A percentile compares a stretch with the other conserved stretches of the same genome.
phyloP scores from a whole-genome alignment of 352 stramenopile genomes.

The Globisporangium perplexum region DNA sequence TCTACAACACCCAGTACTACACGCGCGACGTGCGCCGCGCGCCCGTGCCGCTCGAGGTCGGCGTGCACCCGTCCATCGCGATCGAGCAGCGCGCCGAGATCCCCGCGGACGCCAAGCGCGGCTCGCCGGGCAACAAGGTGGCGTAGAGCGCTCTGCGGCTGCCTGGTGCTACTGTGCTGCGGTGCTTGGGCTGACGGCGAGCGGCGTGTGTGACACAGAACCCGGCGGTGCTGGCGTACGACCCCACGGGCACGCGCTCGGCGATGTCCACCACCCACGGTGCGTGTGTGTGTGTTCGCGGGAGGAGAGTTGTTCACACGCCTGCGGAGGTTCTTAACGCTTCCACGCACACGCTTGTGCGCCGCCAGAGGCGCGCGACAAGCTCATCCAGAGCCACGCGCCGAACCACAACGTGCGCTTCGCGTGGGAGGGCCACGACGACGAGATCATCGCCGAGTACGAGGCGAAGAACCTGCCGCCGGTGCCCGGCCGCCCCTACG shows the following conservation, averaged over 20 bases:
- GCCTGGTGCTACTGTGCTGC: not conserved
- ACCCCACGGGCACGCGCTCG: conserved; percentile 80
- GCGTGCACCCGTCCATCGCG: conserved; percentile 68
- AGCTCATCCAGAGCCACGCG: conserved; percentile 59
- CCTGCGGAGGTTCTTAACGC: no score
- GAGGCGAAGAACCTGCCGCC: conserved; percentile 75
- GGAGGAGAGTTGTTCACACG: not conserved
- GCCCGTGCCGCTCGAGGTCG: conserved; percentile 50
- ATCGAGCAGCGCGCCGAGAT: conserved; percentile 52
- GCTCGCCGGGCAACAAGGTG: conserved; percentile 79
- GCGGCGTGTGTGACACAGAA: conserved; percentile 24
- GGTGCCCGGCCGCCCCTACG: conserved; percentile 57
- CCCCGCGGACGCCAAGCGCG: conserved; percentile 55
- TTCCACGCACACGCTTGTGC: not conserved
- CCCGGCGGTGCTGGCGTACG: conserved; percentile 79
- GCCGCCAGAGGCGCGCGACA: conserved; percentile 47
- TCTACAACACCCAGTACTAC: conserved; percentile 90
- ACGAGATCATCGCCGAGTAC: conserved; percentile 67
- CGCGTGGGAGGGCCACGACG: conserved; percentile 69
- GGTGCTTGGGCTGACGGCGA: not conserved
- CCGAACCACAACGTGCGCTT: conserved; percentile 80
- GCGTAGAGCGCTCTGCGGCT: not conserved
- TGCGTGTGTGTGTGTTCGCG: conserved; percentile 4
- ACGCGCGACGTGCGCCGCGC: conserved; percentile 83
- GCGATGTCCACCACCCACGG: conserved; percentile 82